Evolutionary conservation across 2,329 filamentous ascomycete genomes (phyloP), one percentile per base, ranked within the genome.

Genomic region (Colletotrichum horii): DNA sequence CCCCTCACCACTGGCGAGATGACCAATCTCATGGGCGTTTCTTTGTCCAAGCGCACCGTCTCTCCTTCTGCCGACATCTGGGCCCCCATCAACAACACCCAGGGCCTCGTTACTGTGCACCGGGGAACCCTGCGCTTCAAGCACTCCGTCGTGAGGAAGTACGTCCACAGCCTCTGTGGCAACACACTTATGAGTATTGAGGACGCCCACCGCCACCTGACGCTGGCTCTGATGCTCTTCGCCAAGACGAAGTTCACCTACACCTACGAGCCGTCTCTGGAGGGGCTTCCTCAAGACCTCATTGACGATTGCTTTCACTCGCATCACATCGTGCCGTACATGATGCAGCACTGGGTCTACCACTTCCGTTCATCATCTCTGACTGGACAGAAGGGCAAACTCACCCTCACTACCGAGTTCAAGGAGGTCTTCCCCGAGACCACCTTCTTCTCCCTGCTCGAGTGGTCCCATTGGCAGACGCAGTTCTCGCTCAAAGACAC

Each of bases 121-220:
- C 80, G 80, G 4, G 84, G 84, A 0, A 77, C 77, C 4, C 73
- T 85, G 15, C 83, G 82, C 38, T 86, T 86, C 81, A 84, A 84
- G 70, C 84, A 83, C 74, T 80, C 83, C 43, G 70, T 82, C 16
- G 80, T 85, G 11, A 81, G 81, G 34, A 70, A 77, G 1, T 80
- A 84, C 70, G 76, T 85, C 24, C 79, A 79, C 32, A 76, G 77
- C 8, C 81, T 83, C 15, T 82, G 84, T 22, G 84, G 84, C 56
- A 84, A 83, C 60, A 78, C 79, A 0, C 79, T 86, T 3, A 79
- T 83, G 1, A 82, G 83, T 0, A 56, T 78, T 2, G 78, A 80
- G 52, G 83, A 86, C 32, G 80, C 84, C 0, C 84, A 86, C 14
- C 77, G 80, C 8, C 79, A 83, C 43, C 75, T 86, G 11, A 83